Percentiles rank a stretch among this genome's conserved stretches.
Conservation (phyloP, 2,329 filamentous ascomycete genomes). For the Pseudogymnoascus sp. region DNA sequence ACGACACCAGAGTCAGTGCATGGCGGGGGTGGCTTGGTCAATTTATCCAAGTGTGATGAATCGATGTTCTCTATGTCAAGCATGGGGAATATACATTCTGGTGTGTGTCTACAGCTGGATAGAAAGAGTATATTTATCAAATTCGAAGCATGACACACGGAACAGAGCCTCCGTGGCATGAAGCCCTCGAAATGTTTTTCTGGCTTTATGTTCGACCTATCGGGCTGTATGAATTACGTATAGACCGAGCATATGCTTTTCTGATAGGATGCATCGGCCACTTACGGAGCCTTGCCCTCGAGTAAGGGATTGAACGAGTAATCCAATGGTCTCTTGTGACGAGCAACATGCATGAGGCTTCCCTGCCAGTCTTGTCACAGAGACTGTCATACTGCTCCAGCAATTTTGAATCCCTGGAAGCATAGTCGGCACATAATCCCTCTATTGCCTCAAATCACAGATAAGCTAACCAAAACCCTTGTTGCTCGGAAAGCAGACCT, state of each 20-base stretch:
- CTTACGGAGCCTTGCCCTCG: no score
- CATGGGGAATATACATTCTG: no score
- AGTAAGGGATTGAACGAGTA: neutral
- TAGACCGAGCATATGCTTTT: neutral
- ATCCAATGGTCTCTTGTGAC: no score
- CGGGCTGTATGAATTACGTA: neutral
- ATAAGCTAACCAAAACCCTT: neutral
- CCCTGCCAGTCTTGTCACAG: neutral
- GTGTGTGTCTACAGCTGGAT: no score
- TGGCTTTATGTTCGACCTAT: neutral
- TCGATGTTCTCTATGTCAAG: neutral
- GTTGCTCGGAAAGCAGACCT: neutral
- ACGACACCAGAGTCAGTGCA: neutral
- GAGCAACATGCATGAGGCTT: neutral
- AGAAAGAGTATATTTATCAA: no score
- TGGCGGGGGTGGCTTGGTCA: conserved; percentile 1
- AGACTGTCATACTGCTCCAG: neutral
- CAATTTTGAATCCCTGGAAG: neutral
- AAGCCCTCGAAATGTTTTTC: neutral
- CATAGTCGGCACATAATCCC: neutral
- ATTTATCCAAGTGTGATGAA: neutral
- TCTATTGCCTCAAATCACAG: neutral
- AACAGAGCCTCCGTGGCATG: no score
- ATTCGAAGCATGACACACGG: no score
- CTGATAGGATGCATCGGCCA: neutral